These are phyloP conservation scores for Ogataea saltuana DNA, from an alignment of 805 yeast genomes.

Conservation along the genomic window DNA sequence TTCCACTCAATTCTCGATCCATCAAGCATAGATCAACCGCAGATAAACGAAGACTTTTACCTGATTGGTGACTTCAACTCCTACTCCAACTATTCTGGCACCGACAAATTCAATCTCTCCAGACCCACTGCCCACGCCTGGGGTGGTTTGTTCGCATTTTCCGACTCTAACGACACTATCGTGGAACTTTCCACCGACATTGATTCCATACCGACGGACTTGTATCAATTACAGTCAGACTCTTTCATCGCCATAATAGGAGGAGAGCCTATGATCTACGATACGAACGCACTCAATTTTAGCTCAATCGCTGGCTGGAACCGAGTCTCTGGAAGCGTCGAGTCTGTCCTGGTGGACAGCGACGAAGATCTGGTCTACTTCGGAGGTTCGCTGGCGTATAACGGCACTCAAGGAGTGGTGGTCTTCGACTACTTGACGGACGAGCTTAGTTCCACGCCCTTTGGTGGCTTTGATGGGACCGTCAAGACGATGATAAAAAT, in stretches of 20 bases:
- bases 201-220: slow-evolving; percentile 13
- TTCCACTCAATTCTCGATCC: slow-evolving; percentile 22
- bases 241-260: slow-evolving; percentile 27
- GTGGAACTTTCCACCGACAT: slow-evolving; percentile 15
- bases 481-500: slow-evolving; percentile 62
- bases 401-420: slow-evolving; percentile 56
- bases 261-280: slow-evolving; percentile 29
- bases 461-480: slow-evolving; percentile 71
- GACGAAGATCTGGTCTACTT: slow-evolving; percentile 57
- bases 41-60: slow-evolving; percentile 25
- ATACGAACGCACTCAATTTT: slow-evolving; percentile 6
- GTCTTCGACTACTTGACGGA: slow-evolving; percentile 54
- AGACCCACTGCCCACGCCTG: slow-evolving; percentile 5
- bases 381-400: slow-evolving; percentile 73
- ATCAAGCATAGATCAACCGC: no score
- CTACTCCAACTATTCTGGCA: slow-evolving; percentile 23
- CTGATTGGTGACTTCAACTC: slow-evolving; percentile 33
- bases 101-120: slow-evolving; percentile 28
- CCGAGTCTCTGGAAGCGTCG: slow-evolving; percentile 41
- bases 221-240: slow-evolving; percentile 14
- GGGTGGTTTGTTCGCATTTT: slow-evolving; percentile 24
- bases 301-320: slow-evolving; percentile 27
- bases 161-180: slow-evolving; percentile 18
- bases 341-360: slow-evolving; percentile 48
- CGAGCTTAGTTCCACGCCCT: slow-evolving; percentile 52